Conservation (phyloP, 2,329 filamentous ascomycete genomes). For the Tolypocladium pustulatum region DNA sequence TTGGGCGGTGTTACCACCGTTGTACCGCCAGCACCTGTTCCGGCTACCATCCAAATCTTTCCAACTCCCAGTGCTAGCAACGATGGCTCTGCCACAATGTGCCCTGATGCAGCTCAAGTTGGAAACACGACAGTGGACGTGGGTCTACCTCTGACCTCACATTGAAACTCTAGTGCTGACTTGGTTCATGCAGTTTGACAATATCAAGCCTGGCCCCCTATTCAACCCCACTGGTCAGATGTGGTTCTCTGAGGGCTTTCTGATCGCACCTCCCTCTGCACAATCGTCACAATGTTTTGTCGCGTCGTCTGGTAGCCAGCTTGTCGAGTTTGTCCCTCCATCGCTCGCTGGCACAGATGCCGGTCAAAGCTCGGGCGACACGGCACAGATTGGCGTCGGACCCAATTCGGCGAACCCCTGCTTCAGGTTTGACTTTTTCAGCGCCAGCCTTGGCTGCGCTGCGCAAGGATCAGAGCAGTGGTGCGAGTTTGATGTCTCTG, state of each 20-base stretch:
- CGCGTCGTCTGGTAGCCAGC: constrained; percentile 27
- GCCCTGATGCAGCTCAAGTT: constrained; percentile 18
- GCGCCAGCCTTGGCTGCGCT: constrained; percentile 28
- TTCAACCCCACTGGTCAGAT: constrained; percentile 28
- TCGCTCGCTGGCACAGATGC: constrained; percentile 16
- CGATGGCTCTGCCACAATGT: constrained; percentile 12
- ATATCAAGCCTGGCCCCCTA: constrained; percentile 22
- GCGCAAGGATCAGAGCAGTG: constrained; percentile 22
- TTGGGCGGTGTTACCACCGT: background rate
- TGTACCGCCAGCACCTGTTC: constrained; percentile 8
- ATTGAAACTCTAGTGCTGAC: background rate
- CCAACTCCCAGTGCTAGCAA: constrained; percentile 1
- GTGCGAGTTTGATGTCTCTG: constrained; percentile 31
- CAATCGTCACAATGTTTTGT: constrained; percentile 20
- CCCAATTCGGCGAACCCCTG: constrained; percentile 24
- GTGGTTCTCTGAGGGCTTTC: constrained; percentile 32
- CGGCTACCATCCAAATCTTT: background rate
- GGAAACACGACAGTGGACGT: constrained; percentile 28
- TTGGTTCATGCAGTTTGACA: constrained; percentile 24
- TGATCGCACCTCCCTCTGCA: constrained; percentile 23
- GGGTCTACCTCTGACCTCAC: constrained; percentile 8
- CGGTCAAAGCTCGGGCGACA: constrained; percentile 17
- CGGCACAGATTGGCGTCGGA: constrained; percentile 28
- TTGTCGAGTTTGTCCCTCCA: constrained; percentile 29
- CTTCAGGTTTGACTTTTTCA: constrained; percentile 28